phyloP scores from a whole-genome alignment of 495 filamentous ascomycete genomes.

The Oidiodendron maius region DNA sequence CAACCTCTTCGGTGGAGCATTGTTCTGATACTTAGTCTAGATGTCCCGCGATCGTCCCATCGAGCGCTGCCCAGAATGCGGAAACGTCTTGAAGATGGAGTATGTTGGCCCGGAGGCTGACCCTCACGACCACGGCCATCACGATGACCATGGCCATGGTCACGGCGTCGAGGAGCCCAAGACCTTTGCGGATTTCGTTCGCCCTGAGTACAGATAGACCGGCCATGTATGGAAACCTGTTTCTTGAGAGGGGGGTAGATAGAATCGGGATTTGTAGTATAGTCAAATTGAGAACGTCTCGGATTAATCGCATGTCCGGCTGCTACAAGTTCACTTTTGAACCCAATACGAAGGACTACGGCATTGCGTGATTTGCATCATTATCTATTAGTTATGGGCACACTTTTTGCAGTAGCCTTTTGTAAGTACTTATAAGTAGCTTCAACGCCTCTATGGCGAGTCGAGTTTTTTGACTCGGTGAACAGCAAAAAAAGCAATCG shows the following conservation, averaged over 20 bases:
- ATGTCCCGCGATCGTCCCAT: conserved; percentile 85
- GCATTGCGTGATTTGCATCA: conserved; percentile 21
- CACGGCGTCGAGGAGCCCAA: conserved; percentile 70
- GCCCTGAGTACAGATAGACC: conserved; percentile 79
- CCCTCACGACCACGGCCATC: conserved; percentile 44
- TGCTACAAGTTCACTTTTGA: not conserved
- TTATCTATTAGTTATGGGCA: conserved; percentile 6
- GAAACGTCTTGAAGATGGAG: conserved; percentile 92
- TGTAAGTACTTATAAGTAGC: not conserved
- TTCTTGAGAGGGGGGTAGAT: conserved; percentile 2
- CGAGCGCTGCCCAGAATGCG: conserved; percentile 93
- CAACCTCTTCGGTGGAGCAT: not conserved
- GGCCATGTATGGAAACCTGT: not conserved
- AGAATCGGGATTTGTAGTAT: conserved; percentile 8
- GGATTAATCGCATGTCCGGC: not conserved
- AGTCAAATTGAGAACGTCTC: conserved; percentile 1
- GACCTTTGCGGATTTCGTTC: conserved; percentile 89
- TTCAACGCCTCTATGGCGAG: conserved; percentile 7
- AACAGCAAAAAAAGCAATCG: conserved; percentile 15
- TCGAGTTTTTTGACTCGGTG: not conserved
- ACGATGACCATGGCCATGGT: conserved; percentile 20
- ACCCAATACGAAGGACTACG: not conserved
- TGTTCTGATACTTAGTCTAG: conserved; percentile 32
- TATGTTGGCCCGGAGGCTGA: conserved; percentile 81
- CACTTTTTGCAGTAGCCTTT: not conserved